Evolutionary conservation across 2,329 filamentous ascomycete genomes (phyloP), one percentile per base, ranked within the genome.

Genomic region (Ophiosphaerella herpotricha): DNA sequence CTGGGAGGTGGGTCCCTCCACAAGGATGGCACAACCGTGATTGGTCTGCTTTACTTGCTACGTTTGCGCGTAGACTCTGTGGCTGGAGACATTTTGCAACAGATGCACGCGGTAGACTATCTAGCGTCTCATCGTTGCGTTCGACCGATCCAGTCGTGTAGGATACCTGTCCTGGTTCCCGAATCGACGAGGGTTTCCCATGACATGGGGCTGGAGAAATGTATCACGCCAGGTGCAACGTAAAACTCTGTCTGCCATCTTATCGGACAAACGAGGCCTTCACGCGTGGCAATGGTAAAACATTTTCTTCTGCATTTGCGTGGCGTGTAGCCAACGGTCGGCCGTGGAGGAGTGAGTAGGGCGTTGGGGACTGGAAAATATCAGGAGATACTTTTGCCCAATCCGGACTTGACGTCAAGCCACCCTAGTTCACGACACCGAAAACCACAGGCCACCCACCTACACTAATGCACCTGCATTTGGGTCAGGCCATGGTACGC

Each of bases 371-470:
- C 14, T 13, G 33, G 49, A 48, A 52, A 57, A 57, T 33, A 58
- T 66, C 63, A 66, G 61, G 60, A 61, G 60, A 66, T 54, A 52
- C 48, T 43, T 35, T n/a, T 47, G 50, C 43, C 7, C 53, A 57
- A 54, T 39, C 40, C 44, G 60, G 44, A 56, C 48, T 21, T 54
- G 48, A 52, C 51, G 50, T 57, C 58, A 58, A 54, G 48, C 50
- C 53, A 60, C 60, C 57, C 55, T 57, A 45, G 57, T 61, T 64
- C 64, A 66, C 61, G 60, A 59, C 63, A 65, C 53, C 48, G 29
- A 26, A 41, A 33, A 44, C 43, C 48, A 46, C 21, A 41, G 34
- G 35, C 32, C 48, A 49, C 49, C 48, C 49, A n/a, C 42, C 49
- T 38, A 39, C 50, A 50, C 51, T 56, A 59, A 53, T 42, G 48